A percentile compares a stretch with the other conserved stretches of the same genome.
phyloP scores from a whole-genome alignment of 73 alveolate species.

The Paramecium biaurelia region DNA sequence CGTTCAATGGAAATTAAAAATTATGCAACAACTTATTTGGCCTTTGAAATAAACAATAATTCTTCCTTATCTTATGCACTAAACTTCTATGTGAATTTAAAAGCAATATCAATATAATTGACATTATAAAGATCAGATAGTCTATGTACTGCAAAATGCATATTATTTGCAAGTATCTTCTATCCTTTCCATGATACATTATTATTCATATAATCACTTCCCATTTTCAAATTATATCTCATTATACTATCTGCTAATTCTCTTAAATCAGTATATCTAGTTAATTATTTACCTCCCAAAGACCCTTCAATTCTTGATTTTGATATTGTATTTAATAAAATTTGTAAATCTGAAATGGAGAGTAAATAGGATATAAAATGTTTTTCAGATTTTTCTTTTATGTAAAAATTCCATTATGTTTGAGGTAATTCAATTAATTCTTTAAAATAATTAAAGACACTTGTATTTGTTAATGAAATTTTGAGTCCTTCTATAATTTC shows the following conservation, averaged over 20 bases:
- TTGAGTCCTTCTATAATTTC: neutral
- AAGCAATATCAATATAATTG: slow-evolving; percentile 10
- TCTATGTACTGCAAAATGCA: neutral
- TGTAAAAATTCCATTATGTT: neutral
- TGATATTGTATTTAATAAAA: neutral
- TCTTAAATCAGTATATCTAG: neutral
- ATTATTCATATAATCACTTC: neutral
- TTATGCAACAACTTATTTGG: slow-evolving; percentile 30
- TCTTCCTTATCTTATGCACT: neutral
- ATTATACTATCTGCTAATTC: neutral
- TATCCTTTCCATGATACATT: neutral
- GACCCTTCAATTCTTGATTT: slow-evolving; percentile 17
- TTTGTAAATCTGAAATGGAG: neutral
- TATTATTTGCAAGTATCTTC: neutral
- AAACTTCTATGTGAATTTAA: slow-evolving; percentile 11
- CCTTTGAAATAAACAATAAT: neutral
- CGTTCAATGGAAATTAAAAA: slow-evolving; percentile 18
- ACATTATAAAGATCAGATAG: slow-evolving; percentile 14
- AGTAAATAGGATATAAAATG: neutral
- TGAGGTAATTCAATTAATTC: neutral
- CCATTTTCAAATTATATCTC: neutral
- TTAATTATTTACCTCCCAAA: neutral
- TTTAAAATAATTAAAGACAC: neutral
- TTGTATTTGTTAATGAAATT: neutral
- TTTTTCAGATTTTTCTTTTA: neutral